These are phyloP conservation scores for Solanum tarijense DNA, from an alignment of 257 asterid species.

Conservation along the genomic window DNA sequence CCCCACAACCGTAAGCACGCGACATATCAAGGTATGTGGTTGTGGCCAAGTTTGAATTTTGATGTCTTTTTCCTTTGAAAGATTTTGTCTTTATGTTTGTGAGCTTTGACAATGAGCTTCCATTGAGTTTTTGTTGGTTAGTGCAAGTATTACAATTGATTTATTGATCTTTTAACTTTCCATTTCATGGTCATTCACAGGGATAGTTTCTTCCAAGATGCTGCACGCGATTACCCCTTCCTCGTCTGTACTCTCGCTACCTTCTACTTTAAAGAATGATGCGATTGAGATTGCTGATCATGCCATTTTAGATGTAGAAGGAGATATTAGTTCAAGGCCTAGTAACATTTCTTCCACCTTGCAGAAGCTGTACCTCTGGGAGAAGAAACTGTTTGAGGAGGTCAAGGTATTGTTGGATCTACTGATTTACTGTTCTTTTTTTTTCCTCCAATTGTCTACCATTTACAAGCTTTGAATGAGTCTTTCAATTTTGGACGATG, in stretches of 20 bases:
- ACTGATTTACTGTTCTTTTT: too few species aligned
- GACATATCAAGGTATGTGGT: constrained; percentile 61
- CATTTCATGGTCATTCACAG: background rate
- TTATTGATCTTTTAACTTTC: background rate
- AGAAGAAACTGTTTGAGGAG: constrained; percentile 89
- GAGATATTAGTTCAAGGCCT: constrained; percentile 49
- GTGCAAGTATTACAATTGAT: background rate
- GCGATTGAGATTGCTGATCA: constrained; percentile 36
- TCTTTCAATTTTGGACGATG: background rate
- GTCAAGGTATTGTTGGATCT: constrained; percentile 57
- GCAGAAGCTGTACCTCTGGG: constrained; percentile 88
- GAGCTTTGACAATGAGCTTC: background rate
- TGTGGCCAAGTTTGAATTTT: background rate
- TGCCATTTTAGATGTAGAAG: constrained; percentile 36
- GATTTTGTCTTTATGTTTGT: background rate
- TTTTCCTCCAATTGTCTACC: too few species aligned
- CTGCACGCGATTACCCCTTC: constrained; percentile 41
- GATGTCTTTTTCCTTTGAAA: background rate
- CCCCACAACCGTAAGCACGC: constrained; percentile 70
- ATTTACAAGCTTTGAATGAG: too few species aligned
- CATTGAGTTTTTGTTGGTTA: background rate
- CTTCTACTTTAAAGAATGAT: constrained; percentile 45
- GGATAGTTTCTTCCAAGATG: constrained; percentile 73
- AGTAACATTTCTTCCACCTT: constrained; percentile 73
- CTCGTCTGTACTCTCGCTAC: constrained; percentile 38